Base-by-base conservation (phyloP, 2,329 filamentous ascomycete genomes). In the Leptographium lundbergii region DNA sequence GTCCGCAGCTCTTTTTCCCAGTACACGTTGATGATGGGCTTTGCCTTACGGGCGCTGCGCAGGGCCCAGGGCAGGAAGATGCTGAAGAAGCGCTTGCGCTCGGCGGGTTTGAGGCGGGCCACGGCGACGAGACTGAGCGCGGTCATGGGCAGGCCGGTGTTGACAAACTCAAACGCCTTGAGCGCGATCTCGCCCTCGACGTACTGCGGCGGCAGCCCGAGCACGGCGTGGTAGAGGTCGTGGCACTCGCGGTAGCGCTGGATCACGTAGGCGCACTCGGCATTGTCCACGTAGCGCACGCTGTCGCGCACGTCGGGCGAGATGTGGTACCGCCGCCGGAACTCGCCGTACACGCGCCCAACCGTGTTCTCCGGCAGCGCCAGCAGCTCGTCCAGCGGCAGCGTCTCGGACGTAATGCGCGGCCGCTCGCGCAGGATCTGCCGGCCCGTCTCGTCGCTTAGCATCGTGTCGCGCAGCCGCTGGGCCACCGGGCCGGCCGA, bases 191-290 rank as follows among this genome's bases (percentile, higher is more conserved):
- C 94, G 29, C 94, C 94, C 75, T 99, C 94, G n/a, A 91, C 81
- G 63, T 96, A 87, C 50, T 95, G 83, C 0, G 94, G 94, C 0
- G 94, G 94, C 54, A 99, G 74, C 0, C 92, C 92, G 0, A 91
- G 96, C 57, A 99, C 77, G 0, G 94, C 92, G 72, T 99, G 94
- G 75, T 95, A 96, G 73, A 99, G 96, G 71, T 99, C 94, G 72
- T 99, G 94, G 65, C 88, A 95, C 73, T 99, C 94, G 62, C 94
- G 85, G 73, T 99, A 99, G 58, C 94, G 84, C 76, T 97, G 94
- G 88, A 99, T 95, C 22, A 97, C 94, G 75, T 97, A 99, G 42
- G 94, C 94, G 70, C 91, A 95, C 73, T 99, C 94, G 66, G 88
- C 86, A 69, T 97, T 86, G 71, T 97, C 91, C 62, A 99, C 91